A percentile compares a stretch with the other conserved stretches of the same genome.
Evolutionary conservation across 208 protist genomes (phyloP).

Genomic region (Leptomonas seymouri): DNA sequence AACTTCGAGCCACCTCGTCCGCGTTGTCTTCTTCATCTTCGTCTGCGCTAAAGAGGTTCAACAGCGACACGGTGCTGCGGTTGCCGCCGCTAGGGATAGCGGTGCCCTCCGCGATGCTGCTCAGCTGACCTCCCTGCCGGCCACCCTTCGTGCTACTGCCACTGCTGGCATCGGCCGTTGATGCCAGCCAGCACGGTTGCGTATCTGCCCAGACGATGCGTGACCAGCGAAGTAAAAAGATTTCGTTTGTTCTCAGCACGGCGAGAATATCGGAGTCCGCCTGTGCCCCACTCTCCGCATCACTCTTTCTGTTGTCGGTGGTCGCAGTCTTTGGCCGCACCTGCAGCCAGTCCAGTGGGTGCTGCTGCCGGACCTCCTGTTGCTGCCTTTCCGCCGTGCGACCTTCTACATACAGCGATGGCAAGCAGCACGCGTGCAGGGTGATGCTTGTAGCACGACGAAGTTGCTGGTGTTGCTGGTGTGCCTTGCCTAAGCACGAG

Average conservation of each 20-base stretch:
- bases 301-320: not conserved
- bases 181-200: conserved; percentile 29
- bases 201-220: conserved; percentile 20
- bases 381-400: not conserved
- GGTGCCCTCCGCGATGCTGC: not conserved
- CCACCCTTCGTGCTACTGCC: not conserved
- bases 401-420: conserved; percentile 13
- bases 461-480: not conserved
- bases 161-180: not conserved
- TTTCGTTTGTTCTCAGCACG: conserved; percentile 16
- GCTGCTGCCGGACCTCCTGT: not conserved
- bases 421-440: conserved; percentile 25
- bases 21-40: not conserved
- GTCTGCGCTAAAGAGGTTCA: not conserved
- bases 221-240: conserved; percentile 17
- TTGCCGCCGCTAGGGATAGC: not conserved
- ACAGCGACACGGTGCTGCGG: not conserved
- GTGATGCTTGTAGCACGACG: conserved; percentile 1
- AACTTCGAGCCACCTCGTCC: not conserved
- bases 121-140: too few relatives aligned
- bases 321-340: not conserved
- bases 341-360: conserved; percentile 33
- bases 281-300: not conserved
- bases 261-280: conserved; percentile 20
- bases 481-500: not conserved